Percentiles rank a stretch among this genome's conserved stretches.
phyloP scores from a whole-genome alignment of 164 flowering plant species.

The Annona cherimola region DNA sequence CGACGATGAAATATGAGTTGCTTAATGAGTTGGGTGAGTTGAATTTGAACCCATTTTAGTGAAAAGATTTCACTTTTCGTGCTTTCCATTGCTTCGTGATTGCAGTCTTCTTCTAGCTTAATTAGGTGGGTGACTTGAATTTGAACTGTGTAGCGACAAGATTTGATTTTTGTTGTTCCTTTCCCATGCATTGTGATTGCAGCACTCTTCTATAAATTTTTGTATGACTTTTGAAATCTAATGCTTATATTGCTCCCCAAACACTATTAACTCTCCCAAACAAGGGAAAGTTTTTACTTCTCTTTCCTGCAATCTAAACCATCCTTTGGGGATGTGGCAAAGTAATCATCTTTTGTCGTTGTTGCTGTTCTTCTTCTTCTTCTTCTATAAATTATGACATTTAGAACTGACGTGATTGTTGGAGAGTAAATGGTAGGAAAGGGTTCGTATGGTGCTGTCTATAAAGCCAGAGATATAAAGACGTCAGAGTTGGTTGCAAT shows the following conservation, averaged over 20 bases:
- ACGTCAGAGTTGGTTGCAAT: conserved; percentile 97
- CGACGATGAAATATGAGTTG: conserved; percentile 79
- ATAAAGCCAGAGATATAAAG: conserved; percentile 85
- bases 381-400: conserved; percentile 3
- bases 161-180: background rate
- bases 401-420: background rate
- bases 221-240: too few species aligned
- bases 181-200: background rate
- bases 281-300: too few species aligned
- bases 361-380: background rate
- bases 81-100: background rate
- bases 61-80: background rate
- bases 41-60: background rate
- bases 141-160: background rate
- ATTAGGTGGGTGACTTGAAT: conserved; percentile 66
- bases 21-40: conserved; percentile 79
- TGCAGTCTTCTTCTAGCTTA: conserved; percentile 22
- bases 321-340: too few species aligned
- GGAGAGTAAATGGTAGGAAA: conserved; percentile 49
- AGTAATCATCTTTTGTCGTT: too few species aligned
- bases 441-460: conserved; percentile 97
- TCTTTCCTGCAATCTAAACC: too few species aligned
- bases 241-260: too few species aligned
- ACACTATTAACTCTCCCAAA: too few species aligned
- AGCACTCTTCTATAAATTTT: background rate